A percentile compares a stretch with the other conserved stretches of the same genome.
phyloP scores from a whole-genome alignment of 768 basidiomycete species.

The Chalciporus pseudorubinellus region DNA sequence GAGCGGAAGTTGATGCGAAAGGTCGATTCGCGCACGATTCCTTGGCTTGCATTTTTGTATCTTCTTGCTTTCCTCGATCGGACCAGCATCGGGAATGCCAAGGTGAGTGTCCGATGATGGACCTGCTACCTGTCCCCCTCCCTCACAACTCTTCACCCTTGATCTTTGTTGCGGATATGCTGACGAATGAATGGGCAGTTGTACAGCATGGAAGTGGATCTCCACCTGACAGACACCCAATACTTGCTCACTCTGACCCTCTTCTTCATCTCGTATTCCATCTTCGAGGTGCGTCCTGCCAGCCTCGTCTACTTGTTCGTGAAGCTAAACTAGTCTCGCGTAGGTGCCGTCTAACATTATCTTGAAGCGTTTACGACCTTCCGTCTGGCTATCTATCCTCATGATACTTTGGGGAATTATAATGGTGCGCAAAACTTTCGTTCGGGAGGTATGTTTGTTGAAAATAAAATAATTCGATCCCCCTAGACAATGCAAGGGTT shows the following conservation, averaged over 20 bases:
- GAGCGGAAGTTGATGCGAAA: constrained; percentile 70
- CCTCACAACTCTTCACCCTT: neutral
- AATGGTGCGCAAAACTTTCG: constrained; percentile 47
- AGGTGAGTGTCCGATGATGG: constrained; percentile 2
- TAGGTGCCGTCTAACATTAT: constrained; percentile 71
- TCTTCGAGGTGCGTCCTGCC: constrained; percentile 54
- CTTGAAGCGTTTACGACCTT: constrained; percentile 70
- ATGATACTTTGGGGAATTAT: constrained; percentile 76
- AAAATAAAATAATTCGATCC: neutral
- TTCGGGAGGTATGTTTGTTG: neutral
- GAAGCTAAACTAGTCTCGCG: neutral
- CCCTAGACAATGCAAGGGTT: constrained; percentile 69
- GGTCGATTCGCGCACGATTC: constrained; percentile 62
- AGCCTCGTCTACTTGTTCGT: no score
- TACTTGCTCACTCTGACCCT: constrained; percentile 63
- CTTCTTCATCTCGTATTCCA: constrained; percentile 61
- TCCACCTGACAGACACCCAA: constrained; percentile 62
- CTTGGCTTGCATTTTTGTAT: constrained; percentile 75
- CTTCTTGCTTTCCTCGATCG: constrained; percentile 69
- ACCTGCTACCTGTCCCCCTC: neutral
- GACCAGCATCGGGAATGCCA: constrained; percentile 50
- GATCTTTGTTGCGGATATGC: neutral
- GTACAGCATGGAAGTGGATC: constrained; percentile 56
- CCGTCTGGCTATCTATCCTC: constrained; percentile 70
- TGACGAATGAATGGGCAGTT: constrained; percentile 38